Percentiles rank a stretch among this genome's conserved stretches.
These are phyloP conservation scores for Pythium plurisporium DNA, from an alignment of 352 stramenopile genomes.

Conservation along the genomic window DNA sequence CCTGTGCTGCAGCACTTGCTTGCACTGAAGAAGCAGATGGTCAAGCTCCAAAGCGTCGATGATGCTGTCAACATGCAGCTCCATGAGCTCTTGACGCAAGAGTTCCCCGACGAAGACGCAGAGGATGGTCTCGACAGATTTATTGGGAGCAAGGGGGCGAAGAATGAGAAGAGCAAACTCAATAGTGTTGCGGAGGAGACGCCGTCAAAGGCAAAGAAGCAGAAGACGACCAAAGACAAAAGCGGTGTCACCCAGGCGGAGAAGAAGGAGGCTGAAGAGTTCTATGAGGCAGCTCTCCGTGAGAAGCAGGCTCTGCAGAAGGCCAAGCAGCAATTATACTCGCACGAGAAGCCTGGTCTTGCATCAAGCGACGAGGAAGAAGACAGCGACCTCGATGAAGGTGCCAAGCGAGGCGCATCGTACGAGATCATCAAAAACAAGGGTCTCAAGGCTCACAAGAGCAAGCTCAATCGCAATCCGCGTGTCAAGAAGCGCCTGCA, in stretches of 20 bases:
- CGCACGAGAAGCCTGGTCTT: constrained; percentile 54
- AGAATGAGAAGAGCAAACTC: constrained; percentile 29
- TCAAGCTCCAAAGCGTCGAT: constrained; percentile 51
- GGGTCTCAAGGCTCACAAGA: constrained; percentile 97
- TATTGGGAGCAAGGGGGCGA: constrained; percentile 37
- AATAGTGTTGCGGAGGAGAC: not conserved
- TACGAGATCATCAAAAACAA: constrained; percentile 98
- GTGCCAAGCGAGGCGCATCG: constrained; percentile 88
- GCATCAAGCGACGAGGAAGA: constrained; percentile 39
- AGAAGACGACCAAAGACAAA: constrained; percentile 38
- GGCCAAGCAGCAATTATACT: constrained; percentile 77
- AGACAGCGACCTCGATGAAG: constrained; percentile 68
- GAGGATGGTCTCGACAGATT: constrained; percentile 74
- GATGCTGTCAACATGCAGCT: constrained; percentile 54
- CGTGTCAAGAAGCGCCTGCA: constrained; percentile 98
- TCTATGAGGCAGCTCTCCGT: constrained; percentile 61
- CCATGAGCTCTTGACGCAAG: constrained; percentile 59
- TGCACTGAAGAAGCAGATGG: constrained; percentile 71
- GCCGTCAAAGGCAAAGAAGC: constrained; percentile 29
- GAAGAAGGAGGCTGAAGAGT: constrained; percentile 53
- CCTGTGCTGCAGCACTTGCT: constrained; percentile 76
- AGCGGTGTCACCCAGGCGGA: constrained; percentile 34
- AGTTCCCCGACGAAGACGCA: constrained; percentile 45
- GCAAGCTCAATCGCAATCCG: constrained; percentile 98
- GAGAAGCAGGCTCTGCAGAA: constrained; percentile 53